phyloP scores from a whole-genome alignment of 140 eudicot genomes.

The Oenanthe javanica region DNA sequence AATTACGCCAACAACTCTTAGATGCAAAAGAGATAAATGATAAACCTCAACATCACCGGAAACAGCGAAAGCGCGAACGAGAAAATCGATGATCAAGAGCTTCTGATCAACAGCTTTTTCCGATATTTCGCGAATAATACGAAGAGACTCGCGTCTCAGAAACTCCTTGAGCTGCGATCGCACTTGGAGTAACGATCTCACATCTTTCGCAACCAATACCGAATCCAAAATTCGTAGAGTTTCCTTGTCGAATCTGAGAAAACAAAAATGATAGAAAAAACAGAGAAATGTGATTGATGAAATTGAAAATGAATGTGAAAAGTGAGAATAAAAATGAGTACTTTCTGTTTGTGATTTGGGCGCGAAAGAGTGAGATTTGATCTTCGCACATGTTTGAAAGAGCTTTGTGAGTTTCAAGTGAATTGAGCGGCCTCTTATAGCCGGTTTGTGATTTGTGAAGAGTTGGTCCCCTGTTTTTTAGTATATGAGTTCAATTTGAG shows the following conservation, averaged over 20 bases:
- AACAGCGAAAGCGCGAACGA: slow-evolving; percentile 62
- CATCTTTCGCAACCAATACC: slow-evolving; percentile 40
- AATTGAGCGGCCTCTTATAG: not conserved
- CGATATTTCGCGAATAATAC: slow-evolving; percentile 38
- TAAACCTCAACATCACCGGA: slow-evolving; percentile 57
- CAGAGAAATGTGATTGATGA: not conserved
- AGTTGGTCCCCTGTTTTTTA: not conserved
- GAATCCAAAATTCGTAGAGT: slow-evolving; percentile 55
- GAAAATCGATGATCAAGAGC: slow-evolving; percentile 51
- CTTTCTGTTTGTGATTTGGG: slow-evolving; percentile 50
- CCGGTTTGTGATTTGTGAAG: not conserved
- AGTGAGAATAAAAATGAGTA: slow-evolving; percentile 6
- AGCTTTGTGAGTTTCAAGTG: not conserved
- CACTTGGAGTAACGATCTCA: slow-evolving; percentile 34
- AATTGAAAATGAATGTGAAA: not conserved
- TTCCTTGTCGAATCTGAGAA: slow-evolving; percentile 49
- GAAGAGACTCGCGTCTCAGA: slow-evolving; percentile 51
- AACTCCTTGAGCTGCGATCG: slow-evolving; percentile 39
- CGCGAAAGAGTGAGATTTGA: slow-evolving; percentile 58
- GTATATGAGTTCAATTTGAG: not conserved
- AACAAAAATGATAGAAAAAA: not conserved
- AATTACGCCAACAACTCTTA: too few species aligned
- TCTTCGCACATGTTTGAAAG: slow-evolving; percentile 29
- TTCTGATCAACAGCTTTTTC: slow-evolving; percentile 45
- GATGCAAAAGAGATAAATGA: not conserved